These are phyloP conservation scores for Boletellus emodensis DNA, from an alignment of 768 basidiomycete genomes.

Conservation along the genomic window DNA sequence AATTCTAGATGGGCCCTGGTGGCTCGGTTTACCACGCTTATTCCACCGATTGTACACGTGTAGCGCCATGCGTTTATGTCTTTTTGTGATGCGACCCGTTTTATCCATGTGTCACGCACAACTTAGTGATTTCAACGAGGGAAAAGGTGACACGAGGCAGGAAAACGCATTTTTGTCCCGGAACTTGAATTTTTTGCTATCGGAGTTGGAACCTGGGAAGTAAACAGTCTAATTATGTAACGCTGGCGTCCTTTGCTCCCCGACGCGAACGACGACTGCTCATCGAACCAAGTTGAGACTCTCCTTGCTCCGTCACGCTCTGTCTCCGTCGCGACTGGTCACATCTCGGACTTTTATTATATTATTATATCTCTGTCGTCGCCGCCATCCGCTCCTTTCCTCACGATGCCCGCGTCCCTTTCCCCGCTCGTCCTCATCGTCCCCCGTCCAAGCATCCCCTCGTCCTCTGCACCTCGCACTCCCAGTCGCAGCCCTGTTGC, in stretches of 20 bases:
- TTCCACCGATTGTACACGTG: constrained; percentile 20
- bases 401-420: constrained; percentile 41
- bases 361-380: constrained; percentile 11
- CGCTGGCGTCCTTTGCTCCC: background rate
- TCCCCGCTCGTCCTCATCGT: constrained; percentile 59
- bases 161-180: constrained; percentile 17
- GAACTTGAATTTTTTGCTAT: constrained; percentile 11
- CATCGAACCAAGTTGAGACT: constrained; percentile 15
- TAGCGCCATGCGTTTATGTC: constrained; percentile 6
- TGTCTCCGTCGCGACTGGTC: constrained; percentile 2
- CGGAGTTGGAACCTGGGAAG: constrained; percentile 18
- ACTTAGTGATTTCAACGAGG: constrained; percentile 27
- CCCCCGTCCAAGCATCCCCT: constrained; percentile 49
- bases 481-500: constrained; percentile 54
- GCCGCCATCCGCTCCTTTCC: constrained; percentile 50
- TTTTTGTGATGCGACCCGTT: background rate
- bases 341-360: constrained; percentile 19
- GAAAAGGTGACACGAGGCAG: constrained; percentile 10
- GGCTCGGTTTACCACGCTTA: constrained; percentile 1
- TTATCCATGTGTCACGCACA: constrained; percentile 6
- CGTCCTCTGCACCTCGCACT: constrained; percentile 50
- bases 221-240: constrained; percentile 23
- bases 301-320: constrained; percentile 14
- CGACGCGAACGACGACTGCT: constrained; percentile 24
- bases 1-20: constrained; percentile 17